Conservation (phyloP, 371 early-diverging fungal genomes). For the Cokeromyces recurvatus region DNA sequence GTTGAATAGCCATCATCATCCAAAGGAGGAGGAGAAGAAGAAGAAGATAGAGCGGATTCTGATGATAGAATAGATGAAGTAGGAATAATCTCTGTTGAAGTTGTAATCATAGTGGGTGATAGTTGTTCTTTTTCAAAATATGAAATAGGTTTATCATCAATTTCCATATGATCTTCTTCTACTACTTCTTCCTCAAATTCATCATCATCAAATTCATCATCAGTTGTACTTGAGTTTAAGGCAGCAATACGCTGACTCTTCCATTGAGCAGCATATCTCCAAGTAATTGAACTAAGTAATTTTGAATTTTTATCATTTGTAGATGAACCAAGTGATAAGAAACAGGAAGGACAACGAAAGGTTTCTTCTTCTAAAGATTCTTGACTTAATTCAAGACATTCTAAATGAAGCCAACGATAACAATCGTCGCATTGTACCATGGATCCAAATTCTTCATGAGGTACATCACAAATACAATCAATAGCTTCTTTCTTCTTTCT, state of each 20-base stretch:
- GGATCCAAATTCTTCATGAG: slow-evolving; percentile 42
- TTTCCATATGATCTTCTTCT: not conserved
- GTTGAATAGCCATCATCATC: slow-evolving; percentile 8
- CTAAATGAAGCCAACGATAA: slow-evolving; percentile 48
- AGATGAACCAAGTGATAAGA: slow-evolving; percentile 11
- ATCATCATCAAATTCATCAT: slow-evolving; percentile 19
- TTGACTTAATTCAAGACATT: slow-evolving; percentile 40
- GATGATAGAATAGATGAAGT: not conserved
- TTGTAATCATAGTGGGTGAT: no score
- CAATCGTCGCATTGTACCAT: slow-evolving; percentile 61
- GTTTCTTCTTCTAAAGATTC: slow-evolving; percentile 36
- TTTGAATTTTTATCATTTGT: not conserved
- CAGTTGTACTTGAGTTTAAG: slow-evolving; percentile 7
- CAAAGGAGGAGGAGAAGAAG: not conserved
- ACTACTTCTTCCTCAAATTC: not conserved
- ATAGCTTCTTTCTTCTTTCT: slow-evolving; percentile 4
- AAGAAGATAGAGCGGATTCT: not conserved
- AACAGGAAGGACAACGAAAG: slow-evolving; percentile 45
- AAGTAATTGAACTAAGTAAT: slow-evolving; percentile 18
- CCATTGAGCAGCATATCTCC: slow-evolving; percentile 32
- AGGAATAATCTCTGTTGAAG: not conserved
- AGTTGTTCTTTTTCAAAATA: no score
- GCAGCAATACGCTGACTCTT: slow-evolving; percentile 25
- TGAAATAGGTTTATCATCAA: no score
- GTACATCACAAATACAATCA: slow-evolving; percentile 46